Conservation (phyloP, 2,329 filamentous ascomycete species). For the Botrytis sinoallii region DNA sequence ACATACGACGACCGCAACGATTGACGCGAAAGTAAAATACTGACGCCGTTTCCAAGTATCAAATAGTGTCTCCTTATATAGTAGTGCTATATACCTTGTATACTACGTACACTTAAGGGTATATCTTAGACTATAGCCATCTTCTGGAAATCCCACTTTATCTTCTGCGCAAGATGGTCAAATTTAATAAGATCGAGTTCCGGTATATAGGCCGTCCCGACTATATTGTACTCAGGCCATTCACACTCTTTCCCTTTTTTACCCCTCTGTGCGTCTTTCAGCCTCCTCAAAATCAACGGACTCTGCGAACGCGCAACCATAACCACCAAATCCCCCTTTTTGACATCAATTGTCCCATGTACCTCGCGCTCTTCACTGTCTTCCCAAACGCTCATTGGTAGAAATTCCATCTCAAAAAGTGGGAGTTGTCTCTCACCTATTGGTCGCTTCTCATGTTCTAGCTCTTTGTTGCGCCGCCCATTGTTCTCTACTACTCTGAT, state of each 20-base stretch:
- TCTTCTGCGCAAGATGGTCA: background rate
- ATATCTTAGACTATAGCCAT: background rate
- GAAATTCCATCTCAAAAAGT: background rate
- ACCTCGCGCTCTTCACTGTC: background rate
- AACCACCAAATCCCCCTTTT: background rate
- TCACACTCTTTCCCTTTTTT: background rate
- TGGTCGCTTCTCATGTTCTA: background rate
- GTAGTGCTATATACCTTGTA: background rate
- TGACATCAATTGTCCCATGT: background rate
- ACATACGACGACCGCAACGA: background rate
- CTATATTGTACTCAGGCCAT: background rate
- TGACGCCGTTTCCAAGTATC: background rate
- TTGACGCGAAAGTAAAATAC: background rate
- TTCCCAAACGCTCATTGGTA: background rate
- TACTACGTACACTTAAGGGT: background rate
- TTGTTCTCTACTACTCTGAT: background rate
- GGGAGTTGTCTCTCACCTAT: background rate
- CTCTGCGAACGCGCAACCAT: background rate
- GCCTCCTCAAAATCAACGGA: background rate
- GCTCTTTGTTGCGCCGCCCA: background rate
- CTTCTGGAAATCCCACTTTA: background rate
- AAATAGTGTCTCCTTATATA: background rate
- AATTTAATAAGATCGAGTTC: background rate
- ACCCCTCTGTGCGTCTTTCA: no score
- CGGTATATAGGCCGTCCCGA: background rate